Evolutionary conservation across 2,329 filamentous ascomycete species (phyloP).

Genomic region (Ciborinia camelliae): DNA sequence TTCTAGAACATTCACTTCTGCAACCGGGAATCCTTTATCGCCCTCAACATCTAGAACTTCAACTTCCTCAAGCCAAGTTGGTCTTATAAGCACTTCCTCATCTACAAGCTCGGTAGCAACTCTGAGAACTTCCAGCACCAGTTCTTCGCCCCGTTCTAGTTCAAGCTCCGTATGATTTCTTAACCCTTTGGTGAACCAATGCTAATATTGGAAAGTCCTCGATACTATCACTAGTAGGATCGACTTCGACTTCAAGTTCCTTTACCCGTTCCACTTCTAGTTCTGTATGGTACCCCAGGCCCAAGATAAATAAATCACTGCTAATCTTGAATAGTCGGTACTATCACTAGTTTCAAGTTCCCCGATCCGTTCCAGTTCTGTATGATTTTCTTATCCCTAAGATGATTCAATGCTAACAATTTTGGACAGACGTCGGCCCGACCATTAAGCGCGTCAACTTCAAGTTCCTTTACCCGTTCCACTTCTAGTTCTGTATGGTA

Average conservation of each 20-base stretch:
- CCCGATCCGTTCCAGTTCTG: neutral
- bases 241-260: neutral
- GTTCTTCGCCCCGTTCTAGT: too few species aligned
- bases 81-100: neutral
- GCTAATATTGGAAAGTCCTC: too few species aligned
- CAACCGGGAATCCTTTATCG: neutral
- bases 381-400: too few species aligned
- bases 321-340: neutral
- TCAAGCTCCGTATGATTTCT: too few species aligned
- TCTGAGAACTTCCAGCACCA: neutral
- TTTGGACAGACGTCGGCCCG: too few species aligned
- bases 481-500: too few species aligned
- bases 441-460: too few species aligned
- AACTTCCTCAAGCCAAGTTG: neutral
- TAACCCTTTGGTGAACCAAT: too few species aligned
- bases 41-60: neutral
- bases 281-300: neutral
- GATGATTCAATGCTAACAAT: too few species aligned
- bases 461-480: too few species aligned
- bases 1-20: neutral
- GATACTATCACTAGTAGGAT: too few species aligned
- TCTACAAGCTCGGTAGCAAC: neutral
- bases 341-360: neutral
- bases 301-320: neutral
- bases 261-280: neutral